Conservation (phyloP, 1,139 yeast genomes). For the Suhomyces panamericanus region DNA sequence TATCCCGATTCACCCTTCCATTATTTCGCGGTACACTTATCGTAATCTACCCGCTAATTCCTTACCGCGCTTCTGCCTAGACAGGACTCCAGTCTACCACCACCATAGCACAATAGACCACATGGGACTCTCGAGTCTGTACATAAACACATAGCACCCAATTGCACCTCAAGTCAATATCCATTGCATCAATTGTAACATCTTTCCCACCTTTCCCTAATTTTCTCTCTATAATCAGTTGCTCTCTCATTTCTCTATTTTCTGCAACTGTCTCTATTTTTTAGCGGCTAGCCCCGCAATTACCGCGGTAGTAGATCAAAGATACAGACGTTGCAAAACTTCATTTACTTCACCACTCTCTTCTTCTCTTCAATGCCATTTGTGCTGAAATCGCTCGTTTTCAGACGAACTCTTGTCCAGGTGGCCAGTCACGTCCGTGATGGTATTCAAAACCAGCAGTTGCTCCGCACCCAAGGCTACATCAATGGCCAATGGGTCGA, state of each 20-base stretch:
- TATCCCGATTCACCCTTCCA: too few species aligned
- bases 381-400: neutral
- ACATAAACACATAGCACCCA: too few species aligned
- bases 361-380: neutral
- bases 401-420: conserved; percentile 8
- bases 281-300: conserved; percentile 2
- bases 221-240: neutral
- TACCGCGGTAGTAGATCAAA: conserved; percentile 2
- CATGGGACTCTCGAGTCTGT: too few species aligned
- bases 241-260: neutral
- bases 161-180: too few species aligned
- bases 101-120: neutral
- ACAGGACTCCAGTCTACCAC: neutral
- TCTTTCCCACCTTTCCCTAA: too few species aligned
- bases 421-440: conserved; percentile 17
- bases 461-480: conserved; percentile 41
- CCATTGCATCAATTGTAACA: too few species aligned
- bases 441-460: conserved; percentile 30
- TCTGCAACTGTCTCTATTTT: neutral
- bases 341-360: too few species aligned
- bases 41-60: too few species aligned
- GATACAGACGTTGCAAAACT: too few species aligned
- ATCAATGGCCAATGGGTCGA: conserved; percentile 48
- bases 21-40: too few species aligned
- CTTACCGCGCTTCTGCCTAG: neutral